Percentiles rank a stretch among this genome's conserved stretches.
phyloP scores from a whole-genome alignment of 2,329 filamentous ascomycete genomes.

The Cyanodermella asteris region DNA sequence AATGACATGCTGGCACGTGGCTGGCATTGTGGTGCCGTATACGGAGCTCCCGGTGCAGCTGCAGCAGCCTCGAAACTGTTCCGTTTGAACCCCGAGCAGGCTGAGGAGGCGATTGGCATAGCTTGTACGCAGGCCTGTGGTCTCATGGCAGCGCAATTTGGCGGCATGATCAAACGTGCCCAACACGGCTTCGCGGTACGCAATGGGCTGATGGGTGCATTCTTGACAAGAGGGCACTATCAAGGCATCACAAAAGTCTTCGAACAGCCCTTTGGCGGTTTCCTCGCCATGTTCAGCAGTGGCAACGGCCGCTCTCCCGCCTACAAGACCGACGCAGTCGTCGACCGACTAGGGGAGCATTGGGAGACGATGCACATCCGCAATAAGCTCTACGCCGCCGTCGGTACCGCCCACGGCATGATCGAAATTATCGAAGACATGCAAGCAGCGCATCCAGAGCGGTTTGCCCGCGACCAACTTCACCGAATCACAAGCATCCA shows the following conservation, averaged over 20 bases:
- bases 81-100: slow-evolving; percentile 10
- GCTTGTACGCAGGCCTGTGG: slow-evolving; percentile 20
- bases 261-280: slow-evolving; percentile 21
- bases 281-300: slow-evolving; percentile 18
- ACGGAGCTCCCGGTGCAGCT: slow-evolving; percentile 17
- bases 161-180: slow-evolving; percentile 22
- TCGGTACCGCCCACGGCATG: slow-evolving; percentile 16
- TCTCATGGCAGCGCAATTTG: slow-evolving; percentile 22
- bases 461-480: slow-evolving; percentile 4
- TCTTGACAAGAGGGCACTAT: slow-evolving; percentile 19
- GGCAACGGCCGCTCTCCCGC: slow-evolving; percentile 12
- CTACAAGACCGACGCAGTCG: slow-evolving; percentile 12
- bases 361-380: slow-evolving; percentile 17
- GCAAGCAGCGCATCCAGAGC: slow-evolving; percentile 12
- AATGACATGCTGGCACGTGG: slow-evolving; percentile 17
- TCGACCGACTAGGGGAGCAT: slow-evolving; percentile 14
- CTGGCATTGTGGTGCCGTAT: slow-evolving; percentile 20
- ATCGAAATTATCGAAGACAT: slow-evolving; percentile 16
- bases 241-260: slow-evolving; percentile 21
- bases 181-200: slow-evolving; percentile 25
- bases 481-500: slow-evolving; percentile 10
- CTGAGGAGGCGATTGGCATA: slow-evolving; percentile 18
- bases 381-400: slow-evolving; percentile 18
- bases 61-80: slow-evolving; percentile 14
- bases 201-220: slow-evolving; percentile 19